phyloP scores from a whole-genome alignment of 495 filamentous ascomycete species.

The Penicillium canariense region DNA sequence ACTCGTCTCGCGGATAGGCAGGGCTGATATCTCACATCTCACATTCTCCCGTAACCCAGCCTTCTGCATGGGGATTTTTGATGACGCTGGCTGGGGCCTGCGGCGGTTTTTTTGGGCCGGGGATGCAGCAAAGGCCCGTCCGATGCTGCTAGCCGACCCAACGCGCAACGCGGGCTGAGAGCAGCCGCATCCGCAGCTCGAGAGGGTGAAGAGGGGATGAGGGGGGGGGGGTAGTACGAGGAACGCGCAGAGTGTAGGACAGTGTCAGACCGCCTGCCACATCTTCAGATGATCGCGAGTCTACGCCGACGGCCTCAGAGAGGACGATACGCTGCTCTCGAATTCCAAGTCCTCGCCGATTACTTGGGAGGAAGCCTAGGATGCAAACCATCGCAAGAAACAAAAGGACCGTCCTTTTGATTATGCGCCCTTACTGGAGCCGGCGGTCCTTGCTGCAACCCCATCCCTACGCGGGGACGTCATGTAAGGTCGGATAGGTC shows the following conservation, averaged over 20 bases:
- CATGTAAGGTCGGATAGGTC: constrained; percentile 49
- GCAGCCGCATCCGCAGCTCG: not conserved
- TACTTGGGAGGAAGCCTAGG: no score
- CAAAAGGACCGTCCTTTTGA: no score
- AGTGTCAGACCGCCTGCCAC: no score
- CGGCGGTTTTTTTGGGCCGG: not conserved
- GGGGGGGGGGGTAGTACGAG: no score
- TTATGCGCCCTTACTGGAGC: constrained; percentile 38
- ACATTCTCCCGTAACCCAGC: constrained; percentile 25
- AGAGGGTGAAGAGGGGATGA: not conserved
- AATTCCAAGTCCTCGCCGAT: no score
- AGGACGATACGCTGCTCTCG: no score
- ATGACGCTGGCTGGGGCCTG: not conserved
- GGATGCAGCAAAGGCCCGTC: not conserved
- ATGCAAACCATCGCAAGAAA: no score
- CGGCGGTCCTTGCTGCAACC: constrained; percentile 41
- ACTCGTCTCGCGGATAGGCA: not conserved
- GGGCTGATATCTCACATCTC: constrained; percentile 36
- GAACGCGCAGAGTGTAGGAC: no score
- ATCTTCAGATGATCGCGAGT: no score
- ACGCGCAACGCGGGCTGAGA: not conserved
- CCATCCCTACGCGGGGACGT: constrained; percentile 40
- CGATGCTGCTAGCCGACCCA: not conserved
- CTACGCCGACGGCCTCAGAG: no score
- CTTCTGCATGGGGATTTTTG: constrained; percentile 16